A percentile compares a stretch with the other conserved stretches of the same genome.
These are phyloP conservation scores for Neurospora sp. DNA, from an alignment of 495 filamentous ascomycete genomes.

Conservation along the genomic window DNA sequence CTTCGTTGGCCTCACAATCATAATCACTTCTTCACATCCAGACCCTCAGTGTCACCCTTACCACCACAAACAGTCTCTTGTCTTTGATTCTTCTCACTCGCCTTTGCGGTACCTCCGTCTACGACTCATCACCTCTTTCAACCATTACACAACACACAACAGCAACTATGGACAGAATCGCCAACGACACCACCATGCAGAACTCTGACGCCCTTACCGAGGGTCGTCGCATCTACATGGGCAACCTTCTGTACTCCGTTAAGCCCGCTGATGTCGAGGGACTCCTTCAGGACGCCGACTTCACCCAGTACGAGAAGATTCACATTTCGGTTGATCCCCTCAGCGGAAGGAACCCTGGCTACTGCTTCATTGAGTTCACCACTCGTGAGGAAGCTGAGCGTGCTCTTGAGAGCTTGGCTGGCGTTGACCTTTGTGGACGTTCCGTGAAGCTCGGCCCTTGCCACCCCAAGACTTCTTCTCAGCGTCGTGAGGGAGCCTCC, in stretches of 20 bases:
- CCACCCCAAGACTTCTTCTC: conserved; percentile 27
- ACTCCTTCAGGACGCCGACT: conserved; percentile 40
- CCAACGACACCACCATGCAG: background rate
- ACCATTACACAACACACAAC: background rate
- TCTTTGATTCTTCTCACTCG: background rate
- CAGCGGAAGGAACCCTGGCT: conserved; percentile 58
- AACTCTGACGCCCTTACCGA: conserved; percentile 33
- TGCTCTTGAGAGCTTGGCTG: conserved; percentile 47
- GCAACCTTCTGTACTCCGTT: conserved; percentile 57
- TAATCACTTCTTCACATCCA: background rate
- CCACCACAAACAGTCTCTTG: background rate
- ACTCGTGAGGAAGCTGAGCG: conserved; percentile 45
- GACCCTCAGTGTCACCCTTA: background rate
- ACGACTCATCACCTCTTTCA: background rate
- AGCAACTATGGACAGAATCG: background rate
- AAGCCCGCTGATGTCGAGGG: conserved; percentile 51
- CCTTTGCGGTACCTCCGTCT: background rate
- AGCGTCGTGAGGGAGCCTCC: background rate
- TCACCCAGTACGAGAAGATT: conserved; percentile 42
- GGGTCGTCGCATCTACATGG: conserved; percentile 52
- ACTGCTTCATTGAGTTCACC: conserved; percentile 59
- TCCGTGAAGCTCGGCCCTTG: conserved; percentile 54
- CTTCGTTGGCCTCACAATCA: background rate
- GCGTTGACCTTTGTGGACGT: conserved; percentile 41
- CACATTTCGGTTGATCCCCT: conserved; percentile 60